A percentile compares a stretch with the other conserved stretches of the same genome.
Evolutionary conservation across 176 grass and related monocot genomes (phyloP).

Genomic region (Coix lacrymajobi): DNA sequence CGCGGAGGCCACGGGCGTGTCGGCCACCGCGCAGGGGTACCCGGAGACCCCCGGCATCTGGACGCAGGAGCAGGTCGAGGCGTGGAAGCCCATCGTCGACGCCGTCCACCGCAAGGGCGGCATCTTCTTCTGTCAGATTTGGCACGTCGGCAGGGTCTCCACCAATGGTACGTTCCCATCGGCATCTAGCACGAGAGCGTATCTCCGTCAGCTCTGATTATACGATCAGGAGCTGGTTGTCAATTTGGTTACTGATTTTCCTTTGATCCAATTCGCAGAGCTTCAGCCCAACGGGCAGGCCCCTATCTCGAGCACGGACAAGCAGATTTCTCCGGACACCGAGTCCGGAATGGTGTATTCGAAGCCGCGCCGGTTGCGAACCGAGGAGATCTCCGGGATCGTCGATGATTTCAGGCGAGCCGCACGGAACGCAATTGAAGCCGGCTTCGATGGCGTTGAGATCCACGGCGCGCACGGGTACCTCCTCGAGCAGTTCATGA

Average conservation of each 20-base stretch:
- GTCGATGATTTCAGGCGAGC: constrained; percentile 9
- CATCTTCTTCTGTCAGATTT: constrained; percentile 41
- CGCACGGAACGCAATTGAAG: not conserved
- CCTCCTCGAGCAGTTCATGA: constrained; percentile 40
- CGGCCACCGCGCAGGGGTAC: constrained; percentile 37
- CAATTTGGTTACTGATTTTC: not conserved
- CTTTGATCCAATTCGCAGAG: not conserved
- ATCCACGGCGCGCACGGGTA: constrained; percentile 13
- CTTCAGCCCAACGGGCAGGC: not conserved
- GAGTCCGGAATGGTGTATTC: not conserved
- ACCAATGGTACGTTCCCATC: constrained; percentile 10
- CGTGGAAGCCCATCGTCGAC: constrained; percentile 60
- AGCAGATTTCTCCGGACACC: not conserved
- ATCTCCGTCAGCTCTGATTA: not conserved
- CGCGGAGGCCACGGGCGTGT: constrained; percentile 38
- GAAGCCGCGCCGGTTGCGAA: not conserved
- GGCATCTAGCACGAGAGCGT: no score
- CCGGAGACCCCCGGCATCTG: constrained; percentile 15
- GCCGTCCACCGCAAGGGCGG: constrained; percentile 49
- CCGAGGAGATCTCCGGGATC: not conserved
- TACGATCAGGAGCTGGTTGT: not conserved
- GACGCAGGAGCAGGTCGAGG: constrained; percentile 21
- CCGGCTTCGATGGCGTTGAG: constrained; percentile 30
- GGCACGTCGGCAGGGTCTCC: constrained; percentile 40
- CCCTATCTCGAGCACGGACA: constrained; percentile 18